Percentiles rank a stretch among this genome's conserved stretches.
These are phyloP conservation scores for Mortierella sp. DNA, from an alignment of 371 early-diverging fungal genomes.

Conservation along the genomic window DNA sequence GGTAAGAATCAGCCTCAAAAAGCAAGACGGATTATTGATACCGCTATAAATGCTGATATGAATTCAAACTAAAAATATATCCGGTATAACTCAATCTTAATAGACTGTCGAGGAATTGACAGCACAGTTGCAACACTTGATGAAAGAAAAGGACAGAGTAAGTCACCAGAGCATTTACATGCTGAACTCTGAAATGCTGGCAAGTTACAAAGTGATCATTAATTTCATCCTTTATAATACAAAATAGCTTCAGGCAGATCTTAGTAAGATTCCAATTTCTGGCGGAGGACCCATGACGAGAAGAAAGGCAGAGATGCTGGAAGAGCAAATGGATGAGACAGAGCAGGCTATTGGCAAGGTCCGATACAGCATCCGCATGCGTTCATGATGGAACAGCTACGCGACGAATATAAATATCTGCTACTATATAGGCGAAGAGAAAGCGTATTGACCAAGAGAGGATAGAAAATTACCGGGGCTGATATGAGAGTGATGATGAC, in stretches of 20 bases:
- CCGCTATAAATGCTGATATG: background rate
- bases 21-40: background rate
- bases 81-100: too few species aligned
- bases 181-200: background rate
- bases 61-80: too few species aligned
- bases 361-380: constrained; percentile 47
- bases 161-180: background rate
- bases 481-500: too few species aligned
- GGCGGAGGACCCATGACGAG: constrained; percentile 67
- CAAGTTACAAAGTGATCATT: background rate
- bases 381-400: constrained; percentile 28
- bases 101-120: constrained; percentile 48
- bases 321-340: constrained; percentile 65
- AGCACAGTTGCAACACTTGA: constrained; percentile 32
- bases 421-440: too few species aligned
- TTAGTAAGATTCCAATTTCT: constrained; percentile 68
- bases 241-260: constrained; percentile 65
- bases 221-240: background rate
- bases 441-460: too few species aligned
- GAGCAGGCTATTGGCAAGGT: constrained; percentile 67
- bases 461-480: too few species aligned
- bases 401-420: too few species aligned
- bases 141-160: constrained; percentile 50
- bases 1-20: constrained; percentile 2
- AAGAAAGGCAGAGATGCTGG: constrained; percentile 67